Conservation (phyloP, 140 eudicot species). For the Stevia rebaudiana region DNA sequence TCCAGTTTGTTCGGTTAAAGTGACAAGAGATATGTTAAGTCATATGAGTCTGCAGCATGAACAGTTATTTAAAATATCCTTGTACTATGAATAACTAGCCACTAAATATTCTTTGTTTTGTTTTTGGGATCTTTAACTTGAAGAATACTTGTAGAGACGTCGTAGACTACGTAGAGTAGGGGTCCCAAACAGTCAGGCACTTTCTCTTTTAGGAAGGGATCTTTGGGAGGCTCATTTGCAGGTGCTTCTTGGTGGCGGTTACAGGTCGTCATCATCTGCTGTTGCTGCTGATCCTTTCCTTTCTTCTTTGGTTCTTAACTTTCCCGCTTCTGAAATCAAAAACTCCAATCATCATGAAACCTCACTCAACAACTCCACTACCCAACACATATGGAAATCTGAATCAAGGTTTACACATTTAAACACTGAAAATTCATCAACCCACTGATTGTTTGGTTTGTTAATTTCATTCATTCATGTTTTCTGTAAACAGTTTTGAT, state of each 20-base stretch:
- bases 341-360: slow-evolving; percentile 56
- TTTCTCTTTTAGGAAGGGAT: slow-evolving; percentile 80
- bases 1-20: slow-evolving; percentile 71
- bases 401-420: slow-evolving; percentile 63
- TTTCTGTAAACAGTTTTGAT: slow-evolving; percentile 50
- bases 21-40: slow-evolving; percentile 70
- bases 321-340: slow-evolving; percentile 61
- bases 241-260: slow-evolving; percentile 67
- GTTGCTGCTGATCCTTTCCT: slow-evolving; percentile 52
- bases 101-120: not conserved
- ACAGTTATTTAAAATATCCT: slow-evolving; percentile 79
- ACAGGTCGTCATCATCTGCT: slow-evolving; percentile 36
- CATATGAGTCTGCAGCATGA: slow-evolving; percentile 80
- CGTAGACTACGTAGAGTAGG: slow-evolving; percentile 74
- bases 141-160: slow-evolving; percentile 64
- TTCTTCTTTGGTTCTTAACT: slow-evolving; percentile 73
- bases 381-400: slow-evolving; percentile 63
- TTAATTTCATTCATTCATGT: no score
- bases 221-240: slow-evolving; percentile 94
- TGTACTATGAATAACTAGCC: slow-evolving; percentile 4
- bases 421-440: no score
- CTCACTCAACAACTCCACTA: slow-evolving; percentile 26
- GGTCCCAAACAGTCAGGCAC: slow-evolving; percentile 70
- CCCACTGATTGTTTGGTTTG: no score
- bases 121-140: slow-evolving; percentile 39